phyloP scores from a whole-genome alignment of 768 basidiomycete genomes.

The Boletus subcaerulescens region DNA sequence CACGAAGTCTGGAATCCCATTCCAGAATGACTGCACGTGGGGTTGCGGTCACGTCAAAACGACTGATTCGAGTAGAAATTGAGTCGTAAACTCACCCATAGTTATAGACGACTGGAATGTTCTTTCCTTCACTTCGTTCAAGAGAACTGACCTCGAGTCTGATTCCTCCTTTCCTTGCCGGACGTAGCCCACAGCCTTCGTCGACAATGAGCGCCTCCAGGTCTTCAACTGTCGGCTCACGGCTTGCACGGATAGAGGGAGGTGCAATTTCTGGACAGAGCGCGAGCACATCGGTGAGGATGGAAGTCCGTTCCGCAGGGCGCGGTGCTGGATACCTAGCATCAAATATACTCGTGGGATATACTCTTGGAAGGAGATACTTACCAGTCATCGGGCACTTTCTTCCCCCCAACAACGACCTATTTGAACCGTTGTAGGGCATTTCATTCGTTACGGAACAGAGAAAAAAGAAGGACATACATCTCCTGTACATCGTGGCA shows the following conservation, averaged over 20 bases:
- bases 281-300: constrained; percentile 50
- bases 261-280: constrained; percentile 58
- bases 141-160: constrained; percentile 51
- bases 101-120: constrained; percentile 56
- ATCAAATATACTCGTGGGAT: neutral
- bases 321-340: constrained; percentile 63
- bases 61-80: neutral
- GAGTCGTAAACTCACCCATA: constrained; percentile 50
- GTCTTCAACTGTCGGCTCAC: constrained; percentile 49
- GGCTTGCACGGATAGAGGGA: constrained; percentile 45
- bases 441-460: neutral
- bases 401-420: constrained; percentile 63
- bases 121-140: constrained; percentile 24
- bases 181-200: constrained; percentile 63
- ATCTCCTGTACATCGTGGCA: constrained; percentile 38
- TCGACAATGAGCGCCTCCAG: constrained; percentile 46
- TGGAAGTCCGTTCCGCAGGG: constrained; percentile 57
- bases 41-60: neutral
- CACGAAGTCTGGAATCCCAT: constrained; percentile 64
- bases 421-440: constrained; percentile 11
- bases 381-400: constrained; percentile 59
- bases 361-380: neutral
- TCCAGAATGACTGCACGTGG: constrained; percentile 51
- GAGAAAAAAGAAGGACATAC: constrained; percentile 27
- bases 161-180: constrained; percentile 65